phyloP scores from a whole-genome alignment of 805 yeast genomes.

The Suhomyces prunicola region DNA sequence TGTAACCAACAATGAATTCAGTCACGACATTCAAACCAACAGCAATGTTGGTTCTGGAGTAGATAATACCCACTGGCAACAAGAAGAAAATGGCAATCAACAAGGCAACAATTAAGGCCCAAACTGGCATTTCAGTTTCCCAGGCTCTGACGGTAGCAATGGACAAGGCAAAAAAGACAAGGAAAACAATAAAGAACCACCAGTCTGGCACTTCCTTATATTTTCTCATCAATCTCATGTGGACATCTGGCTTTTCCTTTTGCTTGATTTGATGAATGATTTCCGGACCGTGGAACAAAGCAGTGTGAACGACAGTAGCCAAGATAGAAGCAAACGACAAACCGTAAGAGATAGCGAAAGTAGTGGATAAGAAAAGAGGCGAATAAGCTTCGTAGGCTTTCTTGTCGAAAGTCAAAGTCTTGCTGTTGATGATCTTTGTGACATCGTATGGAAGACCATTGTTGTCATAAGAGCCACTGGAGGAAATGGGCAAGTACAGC shows the following conservation, averaged over 20 bases:
- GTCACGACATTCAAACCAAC: slow-evolving; percentile 43
- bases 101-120: slow-evolving; percentile 38
- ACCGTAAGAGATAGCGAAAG: slow-evolving; percentile 60
- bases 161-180: slow-evolving; percentile 32
- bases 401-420: slow-evolving; percentile 40
- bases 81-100: slow-evolving; percentile 38
- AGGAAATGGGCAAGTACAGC: slow-evolving; percentile 56
- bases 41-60: slow-evolving; percentile 34
- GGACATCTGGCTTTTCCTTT: slow-evolving; percentile 40
- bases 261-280: slow-evolving; percentile 32
- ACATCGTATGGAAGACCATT: slow-evolving; percentile 51
- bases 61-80: slow-evolving; percentile 39
- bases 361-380: slow-evolving; percentile 58
- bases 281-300: slow-evolving; percentile 55
- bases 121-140: slow-evolving; percentile 43
- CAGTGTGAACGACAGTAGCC: slow-evolving; percentile 57
- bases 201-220: slow-evolving; percentile 42
- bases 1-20: slow-evolving; percentile 42
- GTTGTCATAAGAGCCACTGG: slow-evolving; percentile 47
- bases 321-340: slow-evolving; percentile 57
- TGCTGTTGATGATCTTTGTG: slow-evolving; percentile 40
- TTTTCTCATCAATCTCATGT: slow-evolving; percentile 52
- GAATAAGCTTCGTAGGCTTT: slow-evolving; percentile 55
- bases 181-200: slow-evolving; percentile 34
- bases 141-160: slow-evolving; percentile 38